phyloP scores from a whole-genome alignment of 352 stramenopile species.

The Phytophthora litchii region DNA sequence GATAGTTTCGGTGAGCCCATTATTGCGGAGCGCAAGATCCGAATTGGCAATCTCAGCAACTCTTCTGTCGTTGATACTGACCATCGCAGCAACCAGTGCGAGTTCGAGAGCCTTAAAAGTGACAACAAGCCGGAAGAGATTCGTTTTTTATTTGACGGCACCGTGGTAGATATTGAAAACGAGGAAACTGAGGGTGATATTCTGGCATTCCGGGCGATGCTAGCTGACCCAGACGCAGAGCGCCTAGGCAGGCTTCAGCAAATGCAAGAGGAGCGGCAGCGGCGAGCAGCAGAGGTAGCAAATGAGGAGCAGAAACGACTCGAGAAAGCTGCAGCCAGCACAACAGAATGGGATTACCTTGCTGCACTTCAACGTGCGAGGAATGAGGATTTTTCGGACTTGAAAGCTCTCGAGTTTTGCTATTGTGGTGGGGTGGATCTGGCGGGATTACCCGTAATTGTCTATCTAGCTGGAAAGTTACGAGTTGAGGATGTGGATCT shows the following conservation, averaged over 20 bases:
- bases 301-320: conserved; percentile 25
- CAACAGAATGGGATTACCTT: conserved; percentile 40
- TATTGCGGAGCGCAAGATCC: conserved; percentile 85
- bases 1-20: conserved; percentile 79
- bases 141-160: background rate
- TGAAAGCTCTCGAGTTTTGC: conserved; percentile 61
- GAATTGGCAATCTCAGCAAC: conserved; percentile 46
- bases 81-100: conserved; percentile 33
- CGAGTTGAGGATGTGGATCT: conserved; percentile 51
- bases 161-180: background rate
- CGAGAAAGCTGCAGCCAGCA: conserved; percentile 24
- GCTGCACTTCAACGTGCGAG: conserved; percentile 50
- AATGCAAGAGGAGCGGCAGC: conserved; percentile 46
- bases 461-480: conserved; percentile 70
- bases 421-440: conserved; percentile 76
- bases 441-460: conserved; percentile 66
- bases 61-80: conserved; percentile 18
- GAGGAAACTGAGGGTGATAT: conserved; percentile 53
- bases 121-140: background rate
- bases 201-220: conserved; percentile 67
- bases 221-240: conserved; percentile 57
- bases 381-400: conserved; percentile 61
- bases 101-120: conserved; percentile 6
- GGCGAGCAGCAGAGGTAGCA: conserved; percentile 25
- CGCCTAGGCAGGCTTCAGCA: conserved; percentile 50